Conservation (phyloP, 768 basidiomycete genomes). For the Panaeolus papilionaceus region DNA sequence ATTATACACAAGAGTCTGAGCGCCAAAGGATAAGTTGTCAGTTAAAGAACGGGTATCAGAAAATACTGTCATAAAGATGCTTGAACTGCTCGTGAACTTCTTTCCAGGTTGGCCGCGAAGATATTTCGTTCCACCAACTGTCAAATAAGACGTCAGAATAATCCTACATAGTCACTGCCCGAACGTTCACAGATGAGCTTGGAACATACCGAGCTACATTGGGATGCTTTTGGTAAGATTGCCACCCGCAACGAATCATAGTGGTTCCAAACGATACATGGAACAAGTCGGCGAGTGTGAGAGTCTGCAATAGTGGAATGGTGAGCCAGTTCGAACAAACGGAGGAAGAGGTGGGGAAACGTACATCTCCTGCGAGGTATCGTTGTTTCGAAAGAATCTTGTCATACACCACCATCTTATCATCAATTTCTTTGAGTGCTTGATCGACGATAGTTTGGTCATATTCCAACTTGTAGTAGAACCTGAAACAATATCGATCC, state of each 20-base stretch:
- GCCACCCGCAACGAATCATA: background rate
- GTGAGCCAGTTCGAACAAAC: background rate
- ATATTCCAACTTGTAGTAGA: slow-evolving; percentile 23
- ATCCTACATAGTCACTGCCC: background rate
- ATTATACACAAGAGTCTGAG: background rate
- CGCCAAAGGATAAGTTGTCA: background rate
- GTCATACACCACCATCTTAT: slow-evolving; percentile 58
- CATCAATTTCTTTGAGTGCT: slow-evolving; percentile 35
- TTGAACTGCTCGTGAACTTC: background rate
- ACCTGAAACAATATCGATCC: background rate
- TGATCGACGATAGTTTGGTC: slow-evolving; percentile 38
- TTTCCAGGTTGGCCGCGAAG: background rate
- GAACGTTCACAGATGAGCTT: background rate
- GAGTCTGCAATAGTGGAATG: background rate
- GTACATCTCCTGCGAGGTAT: slow-evolving; percentile 62
- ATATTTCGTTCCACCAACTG: slow-evolving; percentile 4
- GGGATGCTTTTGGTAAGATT: background rate
- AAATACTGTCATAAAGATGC: background rate
- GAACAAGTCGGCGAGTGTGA: background rate
- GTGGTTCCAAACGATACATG: background rate
- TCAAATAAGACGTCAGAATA: background rate
- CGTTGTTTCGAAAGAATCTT: slow-evolving; percentile 56
- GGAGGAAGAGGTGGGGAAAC: background rate
- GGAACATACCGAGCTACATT: background rate
- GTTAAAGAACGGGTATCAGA: background rate